Evolutionary conservation across 352 stramenopile species (phyloP), one percentile per base, ranked within the genome.

Genomic region (Phytophthora nicotianae): DNA sequence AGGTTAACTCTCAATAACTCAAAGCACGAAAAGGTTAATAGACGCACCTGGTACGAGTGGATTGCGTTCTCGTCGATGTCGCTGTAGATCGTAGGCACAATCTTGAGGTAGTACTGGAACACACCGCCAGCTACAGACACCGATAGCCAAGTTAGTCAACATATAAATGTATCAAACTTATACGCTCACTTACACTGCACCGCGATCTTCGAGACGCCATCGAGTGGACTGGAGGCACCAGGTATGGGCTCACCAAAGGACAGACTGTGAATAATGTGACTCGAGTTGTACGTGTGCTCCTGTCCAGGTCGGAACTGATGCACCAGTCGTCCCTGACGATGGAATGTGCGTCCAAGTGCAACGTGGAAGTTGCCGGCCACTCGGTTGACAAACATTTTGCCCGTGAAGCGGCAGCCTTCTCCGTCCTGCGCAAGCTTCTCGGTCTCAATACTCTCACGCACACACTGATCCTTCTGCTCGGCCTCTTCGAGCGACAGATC

Each of bases 41-140:
- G 16, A 62, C 46, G 42, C 17, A 87, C 77, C 71, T 89, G 86
- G 62, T 93, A 93, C 62, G 83, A 92, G 48, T 83, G 65, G 19
- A 86, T 81, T 3, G 74, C 68, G 13, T 70, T 67, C 10, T 82
- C 73, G 54, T 83, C 78, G 19, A 87, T 84, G 46, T 93, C 83
- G 61, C 79, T 87, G 74, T 91, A 95, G 58, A 95, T 89, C 21
- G 86, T 95, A 19, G 86, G 86, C 49, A 95, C 85, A 43, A 95
- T 85, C 72, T 95, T 95, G 73, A 95, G 88, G 59, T 90, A 92
- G 72, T 95, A 95, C 73, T 95, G 84, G 62, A 91, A 93, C 53
- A 93, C 81, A 14, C 80, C 86, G 11, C 86, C 86, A 27, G 58
- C 86, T 95, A 48, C 6, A 70, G 23, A 13, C n/a, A 23, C 51